A percentile compares a stretch with the other conserved stretches of the same genome.
phyloP scores from a whole-genome alignment of 2,329 filamentous ascomycete species.

The Phoma herbarum region DNA sequence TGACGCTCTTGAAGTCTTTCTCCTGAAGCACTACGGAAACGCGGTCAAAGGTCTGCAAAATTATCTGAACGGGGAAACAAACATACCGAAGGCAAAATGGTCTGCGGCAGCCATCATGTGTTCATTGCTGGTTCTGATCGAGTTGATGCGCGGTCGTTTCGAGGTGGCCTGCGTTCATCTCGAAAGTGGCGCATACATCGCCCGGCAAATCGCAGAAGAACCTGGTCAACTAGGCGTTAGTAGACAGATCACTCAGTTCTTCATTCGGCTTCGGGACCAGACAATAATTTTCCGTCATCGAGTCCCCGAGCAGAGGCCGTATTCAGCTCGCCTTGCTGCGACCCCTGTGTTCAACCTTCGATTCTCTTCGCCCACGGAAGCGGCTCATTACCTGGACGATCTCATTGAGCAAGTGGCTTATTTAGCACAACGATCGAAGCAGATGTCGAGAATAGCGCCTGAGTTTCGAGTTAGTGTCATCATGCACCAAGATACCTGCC shows the following conservation, averaged over 20 bases:
- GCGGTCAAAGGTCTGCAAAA: conserved; percentile 11
- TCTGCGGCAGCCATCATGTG: conserved; percentile 11
- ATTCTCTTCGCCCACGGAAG: conserved; percentile 14
- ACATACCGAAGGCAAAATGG: not conserved
- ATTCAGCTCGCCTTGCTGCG: not conserved
- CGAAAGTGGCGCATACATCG: conserved; percentile 4
- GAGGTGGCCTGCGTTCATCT: conserved; percentile 12
- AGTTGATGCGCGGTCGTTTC: conserved; percentile 13
- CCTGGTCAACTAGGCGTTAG: not conserved
- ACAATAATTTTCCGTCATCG: not conserved
- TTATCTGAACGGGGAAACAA: not conserved
- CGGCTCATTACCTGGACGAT: conserved; percentile 9
- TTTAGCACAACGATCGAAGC: conserved; percentile 9
- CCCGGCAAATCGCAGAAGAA: not conserved
- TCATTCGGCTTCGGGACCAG: conserved; percentile 9
- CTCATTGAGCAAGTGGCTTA: conserved; percentile 10
- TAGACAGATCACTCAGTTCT: conserved; percentile 5
- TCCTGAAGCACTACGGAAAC: conserved; percentile 14
- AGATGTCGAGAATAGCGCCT: conserved; percentile 1
- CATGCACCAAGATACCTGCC: conserved; percentile 1
- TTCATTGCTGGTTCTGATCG: conserved; percentile 7
- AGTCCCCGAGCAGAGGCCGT: not conserved
- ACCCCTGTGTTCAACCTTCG: not conserved
- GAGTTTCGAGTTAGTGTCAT: not conserved
- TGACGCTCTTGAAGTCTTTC: conserved; percentile 10